These are phyloP conservation scores for Leucaena leucocephala DNA, from an alignment of 306 rosid genomes.

Conservation along the genomic window DNA sequence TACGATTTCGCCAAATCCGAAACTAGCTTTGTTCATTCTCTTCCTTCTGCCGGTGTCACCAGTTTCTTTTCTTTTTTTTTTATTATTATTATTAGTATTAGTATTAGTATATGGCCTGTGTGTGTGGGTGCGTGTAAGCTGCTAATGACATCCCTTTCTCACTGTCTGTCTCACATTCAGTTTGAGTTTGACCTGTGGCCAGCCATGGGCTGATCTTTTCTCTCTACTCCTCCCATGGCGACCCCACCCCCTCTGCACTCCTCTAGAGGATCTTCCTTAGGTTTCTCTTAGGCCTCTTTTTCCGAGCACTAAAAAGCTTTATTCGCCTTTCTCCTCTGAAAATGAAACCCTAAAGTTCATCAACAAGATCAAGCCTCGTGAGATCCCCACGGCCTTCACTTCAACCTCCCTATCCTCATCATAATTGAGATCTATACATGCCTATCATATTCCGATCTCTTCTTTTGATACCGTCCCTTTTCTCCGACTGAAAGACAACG, in stretches of 20 bases:
- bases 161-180: conserved; percentile 55
- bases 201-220: conserved; percentile 48
- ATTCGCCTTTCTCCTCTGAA: conserved; percentile 40
- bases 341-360: conserved; percentile 52
- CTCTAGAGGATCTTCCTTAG: conserved; percentile 48
- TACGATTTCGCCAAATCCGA: not conserved
- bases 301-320: conserved; percentile 44
- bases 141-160: conserved; percentile 25
- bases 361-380: not conserved
- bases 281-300: conserved; percentile 30
- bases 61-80: not conserved
- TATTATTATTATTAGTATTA: too few species aligned
- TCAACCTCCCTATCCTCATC: conserved; percentile 35
- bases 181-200: conserved; percentile 97
- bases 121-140: conserved; percentile 29
- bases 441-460: conserved; percentile 42
- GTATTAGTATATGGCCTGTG: not conserved
- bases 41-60: not conserved
- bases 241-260: conserved; percentile 54
- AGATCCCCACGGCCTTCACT: not conserved
- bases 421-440: conserved; percentile 46
- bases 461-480: conserved; percentile 58
- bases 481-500: conserved; percentile 59
- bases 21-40: not conserved
- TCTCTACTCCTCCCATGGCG: conserved; percentile 57